phyloP scores from a whole-genome alignment of 176 grass and related monocot species.

The Aechmea fasciata region DNA sequence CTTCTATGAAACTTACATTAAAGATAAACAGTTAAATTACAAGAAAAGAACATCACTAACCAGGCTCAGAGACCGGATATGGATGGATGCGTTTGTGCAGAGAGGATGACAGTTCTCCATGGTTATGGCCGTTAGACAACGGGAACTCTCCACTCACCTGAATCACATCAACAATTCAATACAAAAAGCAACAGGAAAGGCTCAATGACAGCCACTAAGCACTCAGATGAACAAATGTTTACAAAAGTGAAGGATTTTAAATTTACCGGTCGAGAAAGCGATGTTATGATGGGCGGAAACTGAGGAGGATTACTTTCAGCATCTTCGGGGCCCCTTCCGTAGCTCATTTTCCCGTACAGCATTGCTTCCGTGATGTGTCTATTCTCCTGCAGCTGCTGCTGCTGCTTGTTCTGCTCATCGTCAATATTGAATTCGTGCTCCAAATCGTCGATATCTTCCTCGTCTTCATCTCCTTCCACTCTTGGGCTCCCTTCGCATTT shows the following conservation, averaged over 20 bases:
- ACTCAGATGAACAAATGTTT: background rate
- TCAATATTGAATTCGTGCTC: slow-evolving; percentile 96
- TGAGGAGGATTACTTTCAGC: slow-evolving; percentile 45
- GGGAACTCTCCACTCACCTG: slow-evolving; percentile 87
- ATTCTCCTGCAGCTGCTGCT: slow-evolving; percentile 30
- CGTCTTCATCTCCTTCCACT: slow-evolving; percentile 73
- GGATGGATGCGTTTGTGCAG: slow-evolving; percentile 96
- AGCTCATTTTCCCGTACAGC: slow-evolving; percentile 92
- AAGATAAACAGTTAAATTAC: background rate
- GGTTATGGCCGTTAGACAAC: slow-evolving; percentile 34
- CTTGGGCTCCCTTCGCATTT: slow-evolving; percentile 55
- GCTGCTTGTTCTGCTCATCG: slow-evolving; percentile 40
- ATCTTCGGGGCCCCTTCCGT: slow-evolving; percentile 62
- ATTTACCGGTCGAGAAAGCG: slow-evolving; percentile 64
- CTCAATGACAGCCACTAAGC: background rate
- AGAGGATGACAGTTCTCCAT: slow-evolving; percentile 54
- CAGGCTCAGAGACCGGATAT: slow-evolving; percentile 80
- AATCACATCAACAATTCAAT: background rate
- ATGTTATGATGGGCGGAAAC: slow-evolving; percentile 84
- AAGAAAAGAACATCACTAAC: slow-evolving; percentile 24
- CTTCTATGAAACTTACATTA: background rate
- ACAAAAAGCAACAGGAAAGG: background rate
- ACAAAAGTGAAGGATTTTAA: background rate
- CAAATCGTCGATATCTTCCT: slow-evolving; percentile 87
- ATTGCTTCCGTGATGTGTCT: slow-evolving; percentile 81